phyloP scores from a whole-genome alignment of 495 filamentous ascomycete species.

The Hyaloscypha hepaticicola region DNA sequence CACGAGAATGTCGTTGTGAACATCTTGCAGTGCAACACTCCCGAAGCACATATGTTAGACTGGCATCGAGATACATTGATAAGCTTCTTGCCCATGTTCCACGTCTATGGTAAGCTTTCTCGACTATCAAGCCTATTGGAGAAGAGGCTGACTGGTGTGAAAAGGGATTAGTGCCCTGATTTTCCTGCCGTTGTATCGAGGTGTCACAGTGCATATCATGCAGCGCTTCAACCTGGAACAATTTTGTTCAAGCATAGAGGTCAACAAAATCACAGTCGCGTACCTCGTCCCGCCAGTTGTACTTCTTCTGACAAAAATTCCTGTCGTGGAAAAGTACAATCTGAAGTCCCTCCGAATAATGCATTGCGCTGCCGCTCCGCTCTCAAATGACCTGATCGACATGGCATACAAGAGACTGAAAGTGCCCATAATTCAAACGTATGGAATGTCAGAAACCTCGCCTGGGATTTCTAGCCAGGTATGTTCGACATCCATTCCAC shows the following conservation, averaged over 20 bases:
- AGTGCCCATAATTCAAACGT: conserved; percentile 60
- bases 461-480: conserved; percentile 55
- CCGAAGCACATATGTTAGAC: not conserved
- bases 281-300: conserved; percentile 88
- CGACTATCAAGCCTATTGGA: not conserved
- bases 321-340: conserved; percentile 72
- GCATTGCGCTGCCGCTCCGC: conserved; percentile 82
- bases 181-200: conserved; percentile 59
- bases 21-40: not conserved
- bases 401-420: conserved; percentile 68
- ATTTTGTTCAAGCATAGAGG: conserved; percentile 74
- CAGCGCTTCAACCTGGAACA: conserved; percentile 77
- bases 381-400: conserved; percentile 77
- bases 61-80: not conserved
- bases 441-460: conserved; percentile 51
- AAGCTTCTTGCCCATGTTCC: not conserved
- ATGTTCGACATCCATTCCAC: conserved; percentile 26
- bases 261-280: conserved; percentile 67
- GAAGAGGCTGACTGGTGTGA: conserved; percentile 34
- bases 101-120: not conserved
- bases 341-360: conserved; percentile 74
- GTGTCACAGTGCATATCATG: conserved; percentile 69
- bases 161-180: conserved; percentile 59
- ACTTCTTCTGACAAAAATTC: conserved; percentile 74
- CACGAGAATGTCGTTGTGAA: not conserved